Conservation (phyloP, 2,329 filamentous ascomycete species). For the Raffaelea ambrosiae region DNA sequence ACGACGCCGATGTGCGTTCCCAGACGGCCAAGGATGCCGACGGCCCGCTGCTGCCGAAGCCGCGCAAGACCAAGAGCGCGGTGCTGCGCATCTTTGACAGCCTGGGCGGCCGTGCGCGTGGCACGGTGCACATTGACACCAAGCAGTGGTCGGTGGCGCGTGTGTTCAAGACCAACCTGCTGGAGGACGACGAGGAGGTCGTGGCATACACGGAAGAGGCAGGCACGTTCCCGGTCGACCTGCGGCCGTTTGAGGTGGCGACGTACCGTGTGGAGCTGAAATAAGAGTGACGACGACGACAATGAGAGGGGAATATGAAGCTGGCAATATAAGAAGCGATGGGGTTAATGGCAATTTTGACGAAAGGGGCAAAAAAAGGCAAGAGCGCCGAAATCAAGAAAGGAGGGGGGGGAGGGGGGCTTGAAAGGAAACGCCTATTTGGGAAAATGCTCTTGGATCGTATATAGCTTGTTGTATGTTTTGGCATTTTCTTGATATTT, state of each 20-base stretch:
- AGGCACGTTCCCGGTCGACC: conserved; percentile 45
- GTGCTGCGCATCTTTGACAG: conserved; percentile 83
- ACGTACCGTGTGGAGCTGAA: conserved; percentile 43
- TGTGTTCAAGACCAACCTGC: conserved; percentile 73
- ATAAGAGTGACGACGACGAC: neutral
- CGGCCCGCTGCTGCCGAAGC: conserved; percentile 34
- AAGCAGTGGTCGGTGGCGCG: conserved; percentile 64
- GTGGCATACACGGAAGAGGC: conserved; percentile 31
- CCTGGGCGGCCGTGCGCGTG: conserved; percentile 71
- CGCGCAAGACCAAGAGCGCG: conserved; percentile 66
- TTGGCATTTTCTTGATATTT: too few relatives aligned
- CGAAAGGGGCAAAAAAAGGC: too few relatives aligned
- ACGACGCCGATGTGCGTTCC: conserved; percentile 64
- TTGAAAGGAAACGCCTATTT: too few relatives aligned
- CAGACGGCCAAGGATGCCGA: conserved; percentile 30
- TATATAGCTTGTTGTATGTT: too few relatives aligned
- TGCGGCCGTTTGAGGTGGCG: conserved; percentile 79
- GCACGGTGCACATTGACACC: conserved; percentile 43
- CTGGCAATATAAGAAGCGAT: too few relatives aligned
- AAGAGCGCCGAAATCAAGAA: too few relatives aligned
- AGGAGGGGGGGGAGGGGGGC: too few relatives aligned
- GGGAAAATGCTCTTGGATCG: too few relatives aligned
- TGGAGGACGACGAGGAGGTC: conserved; percentile 78
- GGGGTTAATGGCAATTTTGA: too few relatives aligned
- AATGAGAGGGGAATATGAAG: too few relatives aligned